Conservation (phyloP, 805 yeast species). For the Saccharomycopsis lassenensis region DNA sequence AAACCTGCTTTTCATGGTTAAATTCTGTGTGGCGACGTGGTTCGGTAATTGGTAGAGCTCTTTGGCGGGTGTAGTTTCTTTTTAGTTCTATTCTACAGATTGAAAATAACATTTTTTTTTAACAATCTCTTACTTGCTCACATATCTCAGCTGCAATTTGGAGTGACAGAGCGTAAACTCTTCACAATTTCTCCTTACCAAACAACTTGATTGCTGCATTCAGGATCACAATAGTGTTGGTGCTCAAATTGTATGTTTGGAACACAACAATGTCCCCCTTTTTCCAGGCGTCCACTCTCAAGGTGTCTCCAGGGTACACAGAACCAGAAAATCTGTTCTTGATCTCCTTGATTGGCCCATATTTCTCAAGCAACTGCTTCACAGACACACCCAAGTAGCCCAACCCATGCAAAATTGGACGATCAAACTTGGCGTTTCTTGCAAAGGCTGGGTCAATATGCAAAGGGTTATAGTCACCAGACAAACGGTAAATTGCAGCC, state of each 20-base stretch:
- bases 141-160: too few species aligned
- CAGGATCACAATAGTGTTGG: slow-evolving; percentile 68
- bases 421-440: slow-evolving; percentile 69
- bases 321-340: slow-evolving; percentile 86
- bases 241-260: slow-evolving; percentile 73
- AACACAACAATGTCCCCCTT: slow-evolving; percentile 55
- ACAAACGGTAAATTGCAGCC: slow-evolving; percentile 83
- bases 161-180: too few species aligned
- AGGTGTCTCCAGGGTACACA: slow-evolving; percentile 90
- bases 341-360: slow-evolving; percentile 71
- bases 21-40: too few species aligned
- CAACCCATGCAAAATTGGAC: slow-evolving; percentile 89
- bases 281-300: slow-evolving; percentile 79
- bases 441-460: slow-evolving; percentile 93
- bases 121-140: too few species aligned
- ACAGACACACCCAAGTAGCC: slow-evolving; percentile 77
- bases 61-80: too few species aligned
- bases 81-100: too few species aligned
- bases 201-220: slow-evolving; percentile 72
- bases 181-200: slow-evolving; percentile 7
- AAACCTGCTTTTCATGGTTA: too few species aligned
- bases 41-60: too few species aligned
- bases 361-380: slow-evolving; percentile 66
- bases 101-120: too few species aligned
- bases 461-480: slow-evolving; percentile 91